phyloP scores from a whole-genome alignment of 2,329 filamentous ascomycete genomes.

The Fusarium mundagurra region DNA sequence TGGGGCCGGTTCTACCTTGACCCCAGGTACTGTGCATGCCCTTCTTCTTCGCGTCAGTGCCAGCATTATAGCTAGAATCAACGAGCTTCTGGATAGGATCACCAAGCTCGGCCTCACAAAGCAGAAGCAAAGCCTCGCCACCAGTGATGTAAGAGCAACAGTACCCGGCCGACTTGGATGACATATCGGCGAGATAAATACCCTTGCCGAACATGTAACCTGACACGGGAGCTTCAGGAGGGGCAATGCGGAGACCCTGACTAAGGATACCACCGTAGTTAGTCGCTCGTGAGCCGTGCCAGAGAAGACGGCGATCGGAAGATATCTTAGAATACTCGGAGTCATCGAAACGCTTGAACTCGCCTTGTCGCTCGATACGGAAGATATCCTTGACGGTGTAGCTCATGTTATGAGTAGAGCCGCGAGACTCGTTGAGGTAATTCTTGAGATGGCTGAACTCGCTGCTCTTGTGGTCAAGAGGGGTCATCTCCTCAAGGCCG shows the following conservation, averaged over 20 bases:
- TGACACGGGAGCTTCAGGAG: conserved; percentile 79
- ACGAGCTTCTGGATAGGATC: conserved; percentile 75
- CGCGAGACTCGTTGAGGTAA: conserved; percentile 75
- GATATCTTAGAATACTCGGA: conserved; percentile 62
- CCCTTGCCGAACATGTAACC: conserved; percentile 94
- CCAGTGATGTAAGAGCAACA: conserved; percentile 71
- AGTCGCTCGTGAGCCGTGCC: conserved; percentile 86
- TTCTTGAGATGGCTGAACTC: conserved; percentile 73
- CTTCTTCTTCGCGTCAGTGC: conserved; percentile 66
- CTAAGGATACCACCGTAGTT: conserved; percentile 90
- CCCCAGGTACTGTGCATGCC: conserved; percentile 77
- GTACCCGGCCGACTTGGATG: conserved; percentile 83
- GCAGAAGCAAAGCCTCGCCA: conserved; percentile 77
- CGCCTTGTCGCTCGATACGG: conserved; percentile 80
- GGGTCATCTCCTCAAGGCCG: conserved; percentile 79
- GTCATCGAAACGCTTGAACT: conserved; percentile 73
- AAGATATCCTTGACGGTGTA: conserved; percentile 80
- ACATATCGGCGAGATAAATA: conserved; percentile 88
- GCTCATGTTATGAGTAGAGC: conserved; percentile 69
- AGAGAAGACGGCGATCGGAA: conserved; percentile 80
- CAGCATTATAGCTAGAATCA: conserved; percentile 69
- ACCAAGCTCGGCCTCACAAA: conserved; percentile 84
- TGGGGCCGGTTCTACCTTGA: conserved; percentile 71
- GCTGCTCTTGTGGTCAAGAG: conserved; percentile 63
- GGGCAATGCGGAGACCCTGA: conserved; percentile 90